Percentiles rank a stretch among this genome's conserved stretches.
Evolutionary conservation across 2,329 filamentous ascomycete species (phyloP).

Genomic region (Alternaria panax): DNA sequence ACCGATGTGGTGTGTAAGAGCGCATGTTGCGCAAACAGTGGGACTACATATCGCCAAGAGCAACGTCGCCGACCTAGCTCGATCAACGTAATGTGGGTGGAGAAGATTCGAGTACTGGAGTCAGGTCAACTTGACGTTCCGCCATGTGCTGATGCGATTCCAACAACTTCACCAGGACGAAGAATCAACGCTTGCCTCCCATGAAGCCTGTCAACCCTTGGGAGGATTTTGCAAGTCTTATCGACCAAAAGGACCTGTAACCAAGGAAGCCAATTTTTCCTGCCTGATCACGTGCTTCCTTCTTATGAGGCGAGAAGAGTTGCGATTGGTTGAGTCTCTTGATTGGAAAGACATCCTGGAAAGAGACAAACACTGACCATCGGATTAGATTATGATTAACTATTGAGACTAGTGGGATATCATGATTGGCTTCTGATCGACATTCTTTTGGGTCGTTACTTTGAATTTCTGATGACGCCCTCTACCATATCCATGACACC

Average conservation of each 20-base stretch:
- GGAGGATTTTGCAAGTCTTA: not conserved
- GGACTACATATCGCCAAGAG: not conserved
- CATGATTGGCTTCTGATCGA: not conserved
- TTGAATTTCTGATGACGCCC: slow-evolving; percentile 7
- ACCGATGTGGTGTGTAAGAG: not conserved
- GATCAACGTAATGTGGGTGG: not conserved
- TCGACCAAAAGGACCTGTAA: not conserved
- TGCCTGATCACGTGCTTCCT: not conserved
- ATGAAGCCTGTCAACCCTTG: not conserved
- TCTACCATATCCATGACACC: slow-evolving; percentile 1
- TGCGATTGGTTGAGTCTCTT: not conserved
- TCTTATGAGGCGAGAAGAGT: not conserved
- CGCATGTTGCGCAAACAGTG: not conserved
- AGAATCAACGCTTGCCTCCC: not conserved
- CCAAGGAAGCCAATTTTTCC: not conserved
- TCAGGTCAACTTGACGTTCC: not conserved
- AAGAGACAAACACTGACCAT: not conserved
- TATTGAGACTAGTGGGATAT: not conserved
- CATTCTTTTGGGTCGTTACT: not conserved
- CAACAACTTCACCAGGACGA: not conserved
- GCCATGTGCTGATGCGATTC: not conserved
- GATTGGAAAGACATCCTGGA: not conserved
- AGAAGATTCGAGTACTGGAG: not conserved
- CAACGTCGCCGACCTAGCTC: not conserved
- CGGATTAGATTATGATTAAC: not conserved